phyloP scores from a whole-genome alignment of 164 flowering plant genomes.

The Magnolia sinica region DNA sequence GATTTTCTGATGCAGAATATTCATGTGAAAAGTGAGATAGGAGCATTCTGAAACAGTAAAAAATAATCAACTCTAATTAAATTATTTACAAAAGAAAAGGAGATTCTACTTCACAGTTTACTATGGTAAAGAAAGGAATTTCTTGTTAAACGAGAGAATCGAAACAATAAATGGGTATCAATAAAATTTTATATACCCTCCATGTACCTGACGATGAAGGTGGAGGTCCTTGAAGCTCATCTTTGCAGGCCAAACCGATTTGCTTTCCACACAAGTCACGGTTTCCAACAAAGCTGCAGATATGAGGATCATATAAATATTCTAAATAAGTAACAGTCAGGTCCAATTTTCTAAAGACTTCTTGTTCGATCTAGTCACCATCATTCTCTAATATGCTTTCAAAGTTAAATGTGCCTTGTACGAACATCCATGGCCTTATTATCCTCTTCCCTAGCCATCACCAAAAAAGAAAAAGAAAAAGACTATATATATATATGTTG shows the following conservation, averaged over 20 bases:
- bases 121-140: background rate
- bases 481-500: too few species aligned
- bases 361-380: background rate
- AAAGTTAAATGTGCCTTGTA: too few species aligned
- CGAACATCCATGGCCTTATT: too few species aligned
- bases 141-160: too few species aligned
- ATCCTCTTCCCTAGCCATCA: too few species aligned
- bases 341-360: background rate
- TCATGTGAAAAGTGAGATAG: background rate
- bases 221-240: constrained; percentile 38
- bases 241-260: constrained; percentile 50
- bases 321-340: background rate
- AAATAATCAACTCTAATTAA: background rate
- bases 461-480: too few species aligned
- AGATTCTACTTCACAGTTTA: background rate
- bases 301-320: background rate
- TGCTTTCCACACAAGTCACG: constrained; percentile 81
- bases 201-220: constrained; percentile 35
- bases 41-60: background rate
- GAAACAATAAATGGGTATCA: too few species aligned
- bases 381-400: background rate
- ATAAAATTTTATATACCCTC: background rate
- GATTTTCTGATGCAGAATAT: constrained; percentile 16
- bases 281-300: constrained; percentile 76
- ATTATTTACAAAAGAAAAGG: background rate